Evolutionary conservation across 148 eudicot genomes (phyloP).

Genomic region (Talinum fruticosum): DNA sequence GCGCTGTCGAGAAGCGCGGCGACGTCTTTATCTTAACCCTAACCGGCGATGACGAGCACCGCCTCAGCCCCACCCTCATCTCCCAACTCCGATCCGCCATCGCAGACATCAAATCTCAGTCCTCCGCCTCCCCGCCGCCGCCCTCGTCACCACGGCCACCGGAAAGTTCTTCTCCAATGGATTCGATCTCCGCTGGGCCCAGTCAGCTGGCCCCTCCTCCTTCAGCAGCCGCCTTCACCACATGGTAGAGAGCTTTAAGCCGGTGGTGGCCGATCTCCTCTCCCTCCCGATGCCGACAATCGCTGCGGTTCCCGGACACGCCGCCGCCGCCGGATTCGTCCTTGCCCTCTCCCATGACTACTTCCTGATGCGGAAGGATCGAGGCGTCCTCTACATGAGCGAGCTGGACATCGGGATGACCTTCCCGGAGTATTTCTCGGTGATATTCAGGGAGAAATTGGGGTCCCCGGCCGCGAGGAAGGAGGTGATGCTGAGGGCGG

Average conservation of each 20-base stretch:
- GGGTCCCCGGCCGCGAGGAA: conserved; percentile 19
- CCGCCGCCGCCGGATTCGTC: conserved; percentile 34
- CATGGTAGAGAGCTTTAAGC: conserved; percentile 25
- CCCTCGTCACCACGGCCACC: conserved; percentile 32
- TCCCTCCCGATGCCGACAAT: conserved; percentile 37
- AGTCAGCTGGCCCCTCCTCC: not conserved
- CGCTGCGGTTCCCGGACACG: conserved; percentile 32
- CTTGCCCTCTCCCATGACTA: conserved; percentile 30
- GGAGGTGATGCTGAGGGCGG: conserved; percentile 29
- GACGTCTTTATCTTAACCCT: conserved; percentile 40
- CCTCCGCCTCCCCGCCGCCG: conserved; percentile 17
- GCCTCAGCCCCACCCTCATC: conserved; percentile 37
- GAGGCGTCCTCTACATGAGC: conserved; percentile 34
- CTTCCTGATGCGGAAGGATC: conserved; percentile 28
- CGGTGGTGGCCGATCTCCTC: conserved; percentile 26
- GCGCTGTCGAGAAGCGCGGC: conserved; percentile 35
- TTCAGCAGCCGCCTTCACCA: conserved; percentile 8
- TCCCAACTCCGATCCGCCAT: conserved; percentile 32
- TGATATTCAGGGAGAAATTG: conserved; percentile 28
- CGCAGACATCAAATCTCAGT: conserved; percentile 31
- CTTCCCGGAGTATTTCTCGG: conserved; percentile 32
- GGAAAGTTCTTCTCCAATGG: conserved; percentile 37
- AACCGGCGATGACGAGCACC: conserved; percentile 41
- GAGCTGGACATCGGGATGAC: conserved; percentile 35
- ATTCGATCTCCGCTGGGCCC: conserved; percentile 29